Conservation (phyloP, 140 eudicot species). For the Ambrosia hybrid region DNA sequence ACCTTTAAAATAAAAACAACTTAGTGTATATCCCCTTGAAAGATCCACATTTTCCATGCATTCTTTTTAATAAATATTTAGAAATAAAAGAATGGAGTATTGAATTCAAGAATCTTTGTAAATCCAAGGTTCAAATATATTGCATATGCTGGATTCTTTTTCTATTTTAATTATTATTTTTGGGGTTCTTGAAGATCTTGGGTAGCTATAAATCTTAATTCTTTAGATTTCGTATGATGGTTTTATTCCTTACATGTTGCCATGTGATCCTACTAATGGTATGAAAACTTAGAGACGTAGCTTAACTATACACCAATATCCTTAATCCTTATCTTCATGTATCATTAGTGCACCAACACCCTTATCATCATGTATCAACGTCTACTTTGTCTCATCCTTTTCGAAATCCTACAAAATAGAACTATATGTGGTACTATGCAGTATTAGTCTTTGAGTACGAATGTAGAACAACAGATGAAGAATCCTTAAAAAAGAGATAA, state of each 20-base stretch:
- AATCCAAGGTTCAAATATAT: slow-evolving; percentile 24
- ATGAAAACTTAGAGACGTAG: slow-evolving; percentile 32
- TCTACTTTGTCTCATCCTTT: neutral
- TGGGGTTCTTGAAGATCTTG: slow-evolving; percentile 15
- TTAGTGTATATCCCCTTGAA: neutral
- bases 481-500: neutral
- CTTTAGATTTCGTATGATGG: slow-evolving; percentile 29
- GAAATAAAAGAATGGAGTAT: slow-evolving; percentile 3
- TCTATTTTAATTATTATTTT: neutral
- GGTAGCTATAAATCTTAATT: slow-evolving; percentile 11
- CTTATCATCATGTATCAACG: neutral
- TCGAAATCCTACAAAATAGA: neutral
- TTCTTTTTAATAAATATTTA: neutral
- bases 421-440: too few relatives aligned
- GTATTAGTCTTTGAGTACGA: too few relatives aligned
- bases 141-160: slow-evolving; percentile 38
- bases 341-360: slow-evolving; percentile 1
- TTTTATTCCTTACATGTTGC: slow-evolving; percentile 40
- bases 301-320: slow-evolving; percentile 18
- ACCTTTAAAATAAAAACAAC: slow-evolving; percentile 1
- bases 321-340: neutral
- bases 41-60: slow-evolving; percentile 31
- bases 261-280: slow-evolving; percentile 36
- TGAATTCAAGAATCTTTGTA: slow-evolving; percentile 33
- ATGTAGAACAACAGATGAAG: neutral